Base-by-base conservation (phyloP, 2,329 filamentous ascomycete species). In the Fusarium solani-melongenae region DNA sequence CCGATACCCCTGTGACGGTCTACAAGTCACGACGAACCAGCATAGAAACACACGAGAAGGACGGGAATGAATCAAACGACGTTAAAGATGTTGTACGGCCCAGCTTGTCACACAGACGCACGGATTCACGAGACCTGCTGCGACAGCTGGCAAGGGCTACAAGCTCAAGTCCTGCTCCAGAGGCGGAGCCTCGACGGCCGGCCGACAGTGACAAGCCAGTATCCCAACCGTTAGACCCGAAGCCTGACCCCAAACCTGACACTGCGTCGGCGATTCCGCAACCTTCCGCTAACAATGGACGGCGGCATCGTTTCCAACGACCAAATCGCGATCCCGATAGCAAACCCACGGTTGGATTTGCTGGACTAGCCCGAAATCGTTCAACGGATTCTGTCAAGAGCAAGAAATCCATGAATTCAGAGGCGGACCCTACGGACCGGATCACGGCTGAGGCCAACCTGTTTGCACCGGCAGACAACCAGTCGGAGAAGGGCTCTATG, bases 401-500 rank as follows among this genome's bases (percentile, higher is more conserved):
- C 72, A 89, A 88, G 79, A 82, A 83, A 64, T 84, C 83, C 38
- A 79, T 84, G 76, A 81, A 84, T 66, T 89, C 88, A 1, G 88
- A 90, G 64, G 76, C 81, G 15, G 89, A 90, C 69, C 88, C 89
- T 6, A 87, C 85, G 1, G 88, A 88, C 72, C 87, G 88, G 51
- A 89, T 90, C 59, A 85, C 88, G 73, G 86, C 83, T 11, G 89
- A 91, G 79, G 85, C 86, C 81, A 86, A 85, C 57, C 83, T 91
- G 10, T 91, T 91, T 78, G 89, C 87, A 15, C 86, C 85, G 0
- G 75, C 80, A 17, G 88, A 90, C 34, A 88, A 87, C 68, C 84
- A 88, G 46, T 91, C 89, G 1, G 89, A 90, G 73, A 84, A 82
- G 49, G 88, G 88, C 1, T 90, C 88, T 5, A 80, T 86, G 20